phyloP scores from a whole-genome alignment of 73 alveolate genomes.

The Stentor coeruleus region DNA sequence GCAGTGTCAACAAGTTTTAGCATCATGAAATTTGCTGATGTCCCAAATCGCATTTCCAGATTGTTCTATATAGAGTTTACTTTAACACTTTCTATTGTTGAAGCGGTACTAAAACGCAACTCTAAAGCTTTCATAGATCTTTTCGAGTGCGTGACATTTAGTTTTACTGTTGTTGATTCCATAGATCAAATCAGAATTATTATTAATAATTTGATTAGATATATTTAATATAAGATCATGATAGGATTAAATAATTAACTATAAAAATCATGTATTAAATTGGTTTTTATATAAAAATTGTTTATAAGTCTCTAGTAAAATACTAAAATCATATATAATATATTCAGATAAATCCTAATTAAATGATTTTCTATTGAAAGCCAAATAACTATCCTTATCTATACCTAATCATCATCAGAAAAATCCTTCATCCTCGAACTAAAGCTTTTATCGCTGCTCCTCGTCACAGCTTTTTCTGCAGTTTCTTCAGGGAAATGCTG shows the following conservation, averaged over 20 bases:
- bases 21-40: constrained; percentile 75
- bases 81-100: neutral
- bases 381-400: too few species aligned
- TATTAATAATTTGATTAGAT: too few species aligned
- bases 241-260: too few species aligned
- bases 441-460: neutral
- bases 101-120: neutral
- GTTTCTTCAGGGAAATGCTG: constrained; percentile 26
- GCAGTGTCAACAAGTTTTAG: constrained; percentile 32
- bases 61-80: neutral
- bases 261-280: too few species aligned
- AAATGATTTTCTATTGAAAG: too few species aligned
- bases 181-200: too few species aligned
- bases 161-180: neutral
- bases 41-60: neutral
- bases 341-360: too few species aligned
- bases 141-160: neutral
- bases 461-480: neutral
- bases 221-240: too few species aligned
- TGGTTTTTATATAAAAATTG: too few species aligned
- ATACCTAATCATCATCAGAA: too few species aligned
- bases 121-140: neutral
- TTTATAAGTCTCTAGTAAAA: too few species aligned
- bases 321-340: too few species aligned
- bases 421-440: neutral